These are phyloP conservation scores for Coprinellus aureogranulatus DNA, from an alignment of 768 basidiomycete species.

Conservation along the genomic window DNA sequence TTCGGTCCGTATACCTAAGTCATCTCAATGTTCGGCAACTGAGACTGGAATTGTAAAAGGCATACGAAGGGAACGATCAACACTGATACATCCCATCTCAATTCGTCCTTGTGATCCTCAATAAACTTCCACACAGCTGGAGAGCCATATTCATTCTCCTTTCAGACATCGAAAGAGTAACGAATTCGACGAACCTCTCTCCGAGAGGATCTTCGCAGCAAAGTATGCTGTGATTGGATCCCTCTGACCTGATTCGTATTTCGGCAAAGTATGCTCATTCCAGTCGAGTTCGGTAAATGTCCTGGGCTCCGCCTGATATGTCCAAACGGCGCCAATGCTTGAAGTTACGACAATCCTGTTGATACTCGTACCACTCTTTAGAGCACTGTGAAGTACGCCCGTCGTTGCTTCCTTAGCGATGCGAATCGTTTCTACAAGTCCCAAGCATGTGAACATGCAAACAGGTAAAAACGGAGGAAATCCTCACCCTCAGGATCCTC, in stretches of 20 bases:
- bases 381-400: conserved; percentile 53
- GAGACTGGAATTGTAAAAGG: conserved; percentile 20
- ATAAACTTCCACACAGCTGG: conserved; percentile 46
- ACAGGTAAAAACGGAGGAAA: too few relatives aligned
- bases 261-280: too few relatives aligned
- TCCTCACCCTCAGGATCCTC: conserved; percentile 35
- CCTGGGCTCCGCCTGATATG: too few relatives aligned
- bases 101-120: conserved; percentile 33
- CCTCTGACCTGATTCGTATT: too few relatives aligned
- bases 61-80: conserved; percentile 54
- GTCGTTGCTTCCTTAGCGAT: conserved; percentile 70
- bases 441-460: too few relatives aligned
- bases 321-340: too few relatives aligned
- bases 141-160: conserved; percentile 62
- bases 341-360: too few relatives aligned
- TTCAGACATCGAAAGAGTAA: too few relatives aligned
- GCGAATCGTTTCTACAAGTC: conserved; percentile 47
- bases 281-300: too few relatives aligned
- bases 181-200: conserved; percentile 53
- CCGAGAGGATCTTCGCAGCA: conserved; percentile 7
- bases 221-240: too few relatives aligned
- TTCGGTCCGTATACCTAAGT: neutral
- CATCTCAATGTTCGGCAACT: neutral
- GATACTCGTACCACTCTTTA: conserved; percentile 28
- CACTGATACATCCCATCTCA: conserved; percentile 50